Evolutionary conservation across 768 basidiomycete species (phyloP).

Genomic region (Mycena amicta): DNA sequence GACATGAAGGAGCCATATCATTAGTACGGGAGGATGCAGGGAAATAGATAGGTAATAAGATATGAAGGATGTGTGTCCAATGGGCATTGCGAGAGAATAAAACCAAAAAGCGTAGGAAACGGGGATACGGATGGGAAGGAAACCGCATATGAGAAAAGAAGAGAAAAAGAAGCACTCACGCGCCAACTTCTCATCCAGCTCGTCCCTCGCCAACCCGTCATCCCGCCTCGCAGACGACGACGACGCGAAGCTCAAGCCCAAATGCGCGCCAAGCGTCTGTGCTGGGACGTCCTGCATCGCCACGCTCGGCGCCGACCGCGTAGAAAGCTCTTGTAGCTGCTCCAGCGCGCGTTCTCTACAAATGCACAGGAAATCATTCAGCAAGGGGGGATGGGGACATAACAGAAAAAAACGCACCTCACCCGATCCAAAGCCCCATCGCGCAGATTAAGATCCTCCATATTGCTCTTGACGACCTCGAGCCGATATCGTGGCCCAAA

Average conservation of each 20-base stretch:
- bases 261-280: conserved; percentile 64
- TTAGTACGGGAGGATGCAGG: too few species aligned
- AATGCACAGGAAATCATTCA: not conserved
- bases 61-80: too few species aligned
- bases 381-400: too few species aligned
- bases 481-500: conserved; percentile 94
- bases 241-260: conserved; percentile 46
- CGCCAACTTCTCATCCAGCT: conserved; percentile 69
- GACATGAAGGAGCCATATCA: too few species aligned
- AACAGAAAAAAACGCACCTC: conserved; percentile 55
- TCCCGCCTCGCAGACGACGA: conserved; percentile 29
- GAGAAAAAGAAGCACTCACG: conserved; percentile 48
- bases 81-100: too few species aligned
- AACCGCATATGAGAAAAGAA: not conserved
- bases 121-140: too few species aligned
- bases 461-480: conserved; percentile 89
- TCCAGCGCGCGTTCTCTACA: conserved; percentile 41
- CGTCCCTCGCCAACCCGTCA: conserved; percentile 53
- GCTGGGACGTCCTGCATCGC: conserved; percentile 83
- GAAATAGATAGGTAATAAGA: too few species aligned
- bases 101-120: too few species aligned
- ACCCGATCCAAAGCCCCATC: conserved; percentile 81
- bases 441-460: conserved; percentile 88
- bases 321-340: conserved; percentile 48
- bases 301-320: conserved; percentile 70